Base-by-base conservation (phyloP, 441 rosid species). In the Bruguiera hainesii region DNA sequence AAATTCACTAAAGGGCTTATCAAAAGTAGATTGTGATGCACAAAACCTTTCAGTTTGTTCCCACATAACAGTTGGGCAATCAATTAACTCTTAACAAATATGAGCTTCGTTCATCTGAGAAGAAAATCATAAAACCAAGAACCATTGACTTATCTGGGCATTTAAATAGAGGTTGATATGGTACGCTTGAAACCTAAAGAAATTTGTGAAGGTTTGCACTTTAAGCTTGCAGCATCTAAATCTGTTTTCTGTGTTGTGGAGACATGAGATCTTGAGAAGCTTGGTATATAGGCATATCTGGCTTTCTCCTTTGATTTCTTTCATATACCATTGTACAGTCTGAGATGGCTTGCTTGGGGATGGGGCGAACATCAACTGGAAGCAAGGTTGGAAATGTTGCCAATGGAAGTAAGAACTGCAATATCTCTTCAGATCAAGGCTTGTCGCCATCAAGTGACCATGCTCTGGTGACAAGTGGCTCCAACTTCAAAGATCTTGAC, bases 401-500 rank as follows among this genome's bases (percentile, higher is more conserved):
- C 52, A 70, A 23, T 65, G 76, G 66, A 59, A 75, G 77, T 56
- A 68, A 66, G 69, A 37, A 48, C 60, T 51, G 55, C 49, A 68
- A n/a, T 64, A 73, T 49, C 42, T 56, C 65, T 19, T 64, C 60
- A 25, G 72, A 60, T 68, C 70, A 65, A 29, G 71, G 70, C 65
- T 59, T 33, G 65, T 65, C 56, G 31, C 67, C 23, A 64, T 50
- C 16, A 19, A 56, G 26, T 64, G 71, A 76, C 64, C 19, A 25
- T 72, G 76, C 80, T 67, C 3, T 60, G 7, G 79, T 63, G 46
- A 49, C 71, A 60, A 23, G 69, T 64, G 69, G 79, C 72, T 71
- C 80, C 61, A 76, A 74, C 19, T 61, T 67, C 59, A 16, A 67
- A 61, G 83, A 76, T 73, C 76, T 76, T 42, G 85, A 76, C 33